Evolutionary conservation across 1,284 basidiomycete species (phyloP).

Genomic region (Ganoderma lingzhi): DNA sequence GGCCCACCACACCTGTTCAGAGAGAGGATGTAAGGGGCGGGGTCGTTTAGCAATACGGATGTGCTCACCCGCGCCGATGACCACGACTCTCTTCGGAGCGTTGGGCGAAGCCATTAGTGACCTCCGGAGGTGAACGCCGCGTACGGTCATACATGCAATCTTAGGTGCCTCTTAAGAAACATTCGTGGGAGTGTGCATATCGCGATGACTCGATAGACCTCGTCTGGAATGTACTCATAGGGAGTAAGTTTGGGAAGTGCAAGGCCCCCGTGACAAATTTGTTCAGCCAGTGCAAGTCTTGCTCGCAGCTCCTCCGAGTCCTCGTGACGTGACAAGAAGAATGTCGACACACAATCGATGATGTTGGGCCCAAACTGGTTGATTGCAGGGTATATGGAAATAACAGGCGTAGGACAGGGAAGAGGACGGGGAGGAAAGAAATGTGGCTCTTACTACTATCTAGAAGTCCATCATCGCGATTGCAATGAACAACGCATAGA

Average conservation of each 20-base stretch:
- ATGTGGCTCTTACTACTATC: constrained; percentile 69
- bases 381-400: constrained; percentile 5
- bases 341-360: neutral
- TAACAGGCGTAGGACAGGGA: neutral
- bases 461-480: constrained; percentile 64
- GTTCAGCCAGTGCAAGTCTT: neutral
- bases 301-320: neutral
- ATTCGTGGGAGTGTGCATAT: constrained; percentile 9
- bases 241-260: neutral
- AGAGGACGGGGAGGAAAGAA: constrained; percentile 1
- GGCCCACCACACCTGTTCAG: constrained; percentile 69
- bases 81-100: constrained; percentile 38
- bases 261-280: neutral
- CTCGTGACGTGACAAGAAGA: neutral
- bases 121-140: neutral
- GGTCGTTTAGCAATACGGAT: neutral
- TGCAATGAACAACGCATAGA: constrained; percentile 44
- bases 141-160: neutral
- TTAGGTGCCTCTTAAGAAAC: neutral
- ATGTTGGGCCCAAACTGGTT: neutral
- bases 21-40: too few relatives aligned
- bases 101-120: constrained; percentile 12
- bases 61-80: constrained; percentile 42
- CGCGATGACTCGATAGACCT: constrained; percentile 11
- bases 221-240: constrained; percentile 1